Percentiles rank a stretch among this genome's conserved stretches.
Evolutionary conservation across 148 eudicot genomes (phyloP).

Genomic region (Fallopia convolvulus): DNA sequence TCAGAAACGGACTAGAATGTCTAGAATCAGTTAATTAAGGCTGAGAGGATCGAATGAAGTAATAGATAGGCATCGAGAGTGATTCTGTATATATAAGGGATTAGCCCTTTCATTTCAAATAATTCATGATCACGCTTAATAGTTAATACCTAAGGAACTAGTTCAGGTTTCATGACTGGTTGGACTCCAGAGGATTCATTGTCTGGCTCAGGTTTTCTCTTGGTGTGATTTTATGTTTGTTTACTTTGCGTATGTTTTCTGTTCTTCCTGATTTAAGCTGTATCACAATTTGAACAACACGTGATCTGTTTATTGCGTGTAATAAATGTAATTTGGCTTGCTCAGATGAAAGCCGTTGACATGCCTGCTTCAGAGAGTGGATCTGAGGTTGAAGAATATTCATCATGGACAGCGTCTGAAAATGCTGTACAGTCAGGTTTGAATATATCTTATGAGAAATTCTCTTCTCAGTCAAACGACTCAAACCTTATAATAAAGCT

Average conservation of each 20-base stretch:
- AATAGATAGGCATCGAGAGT: too few relatives aligned
- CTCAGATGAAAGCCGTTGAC: conserved; percentile 27
- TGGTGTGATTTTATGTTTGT: too few relatives aligned
- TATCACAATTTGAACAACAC: background rate
- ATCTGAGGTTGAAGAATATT: conserved; percentile 36
- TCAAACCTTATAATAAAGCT: background rate
- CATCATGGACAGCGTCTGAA: conserved; percentile 21
- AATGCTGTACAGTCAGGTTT: conserved; percentile 20
- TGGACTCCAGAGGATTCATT: background rate
- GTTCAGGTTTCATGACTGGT: too few relatives aligned
- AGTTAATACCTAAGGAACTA: too few relatives aligned
- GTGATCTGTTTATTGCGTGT: background rate
- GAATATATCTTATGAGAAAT: background rate
- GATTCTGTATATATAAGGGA: too few relatives aligned
- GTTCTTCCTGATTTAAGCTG: background rate
- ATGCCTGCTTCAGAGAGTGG: conserved; percentile 25
- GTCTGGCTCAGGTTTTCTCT: background rate
- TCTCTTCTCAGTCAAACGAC: background rate
- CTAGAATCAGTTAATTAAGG: background rate
- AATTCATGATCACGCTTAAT: too few relatives aligned
- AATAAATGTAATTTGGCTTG: conserved; percentile 10
- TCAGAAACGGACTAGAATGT: background rate
- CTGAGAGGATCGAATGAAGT: too few relatives aligned
- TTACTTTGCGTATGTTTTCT: background rate
- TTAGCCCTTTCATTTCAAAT: too few relatives aligned